Evolutionary conservation across 179 eudicot species (phyloP), one percentile per base, ranked within the genome.

Genomic region (Silene coronaria): DNA sequence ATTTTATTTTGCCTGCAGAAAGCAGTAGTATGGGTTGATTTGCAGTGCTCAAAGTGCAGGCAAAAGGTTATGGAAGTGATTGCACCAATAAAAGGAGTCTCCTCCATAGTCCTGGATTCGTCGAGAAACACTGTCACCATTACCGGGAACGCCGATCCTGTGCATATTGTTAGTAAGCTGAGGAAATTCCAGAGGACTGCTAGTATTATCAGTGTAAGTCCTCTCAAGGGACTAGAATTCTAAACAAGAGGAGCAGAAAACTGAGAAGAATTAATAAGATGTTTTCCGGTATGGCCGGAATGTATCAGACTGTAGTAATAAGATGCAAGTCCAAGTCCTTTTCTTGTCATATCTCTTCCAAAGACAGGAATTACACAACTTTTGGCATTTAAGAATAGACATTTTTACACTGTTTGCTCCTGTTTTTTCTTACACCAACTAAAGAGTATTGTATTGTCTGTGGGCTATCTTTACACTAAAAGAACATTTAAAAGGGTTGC

Each of bases 21-120:
- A 86, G 79, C 81, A 78, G 59, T 83, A 13, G 80, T 85, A 67
- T 59, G 77, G 72, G 84, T 83, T 80, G 82, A 87, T 66, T 71
- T 76, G 36, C 69, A 69, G 21, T 82, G 62, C 62, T 1, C 24
- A 58, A 9, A n/a, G 76, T 83, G 81, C 82, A 85, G 74, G 66
- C 74, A 53, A 79, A 78, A 85, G 77, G 83, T 83, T 65, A 83
- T 82, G 88, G 75, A 66, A 42, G 22, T 61, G 48, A 65, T 76
- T 46, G 72, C 77, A 64, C 60, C 67, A 4, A 30, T 78, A 3
- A 85, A 81, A 76, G 77, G 90, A 68, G 74, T 80, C 61, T 75
- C 59, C 70, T 82, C 83, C 16, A 72, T 76, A 38, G 81, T 75
- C 73, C 81, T 75, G n/a, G 89, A 84, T 75, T 68, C 59, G 3